phyloP scores from a whole-genome alignment of 257 asterid species.

The Cinchona pubescens region DNA sequence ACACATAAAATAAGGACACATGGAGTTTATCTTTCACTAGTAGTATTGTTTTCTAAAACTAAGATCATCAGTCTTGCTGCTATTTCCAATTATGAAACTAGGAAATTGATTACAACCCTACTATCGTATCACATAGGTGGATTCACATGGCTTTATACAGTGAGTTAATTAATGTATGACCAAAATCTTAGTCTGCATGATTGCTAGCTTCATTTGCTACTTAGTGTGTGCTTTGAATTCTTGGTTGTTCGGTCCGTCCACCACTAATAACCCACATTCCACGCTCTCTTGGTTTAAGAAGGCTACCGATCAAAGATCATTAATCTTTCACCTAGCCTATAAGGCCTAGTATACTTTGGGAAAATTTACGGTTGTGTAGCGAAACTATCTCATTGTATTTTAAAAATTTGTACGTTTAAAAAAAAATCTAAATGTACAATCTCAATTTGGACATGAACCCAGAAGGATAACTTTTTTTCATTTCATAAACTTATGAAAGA shows the following conservation, averaged over 20 bases:
- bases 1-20: neutral
- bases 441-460: no score
- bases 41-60: neutral
- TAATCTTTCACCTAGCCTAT: no score
- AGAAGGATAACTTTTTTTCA: no score
- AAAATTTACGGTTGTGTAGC: no score
- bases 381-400: no score
- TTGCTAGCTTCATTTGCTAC: neutral
- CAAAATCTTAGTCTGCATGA: neutral
- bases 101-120: neutral
- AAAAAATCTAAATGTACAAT: no score
- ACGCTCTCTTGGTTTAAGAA: no score
- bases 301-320: no score
- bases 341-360: no score
- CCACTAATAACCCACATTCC: neutral
- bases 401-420: no score
- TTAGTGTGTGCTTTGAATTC: neutral
- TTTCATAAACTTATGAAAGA: no score
- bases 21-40: neutral
- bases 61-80: neutral
- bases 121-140: neutral
- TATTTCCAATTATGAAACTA: neutral
- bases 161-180: neutral
- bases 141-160: neutral
- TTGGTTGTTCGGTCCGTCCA: neutral